Evolutionary conservation across 176 grass and related monocot genomes (phyloP), one percentile per base, ranked within the genome.

Genomic region (Carex kokanica): DNA sequence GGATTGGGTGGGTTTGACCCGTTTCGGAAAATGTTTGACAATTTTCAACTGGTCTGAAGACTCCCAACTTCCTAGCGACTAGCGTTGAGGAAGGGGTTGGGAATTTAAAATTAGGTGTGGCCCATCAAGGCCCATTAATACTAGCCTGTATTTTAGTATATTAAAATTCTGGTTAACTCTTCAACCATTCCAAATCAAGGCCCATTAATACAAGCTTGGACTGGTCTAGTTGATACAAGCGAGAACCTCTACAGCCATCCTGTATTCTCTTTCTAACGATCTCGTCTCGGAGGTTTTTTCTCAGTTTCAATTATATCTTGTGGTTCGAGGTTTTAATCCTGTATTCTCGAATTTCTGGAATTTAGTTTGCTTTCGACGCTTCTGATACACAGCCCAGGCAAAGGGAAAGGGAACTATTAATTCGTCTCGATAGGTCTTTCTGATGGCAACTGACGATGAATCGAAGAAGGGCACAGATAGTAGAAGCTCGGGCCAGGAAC

Each of bases 401-500:
- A 31, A 67, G 14, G 14, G 14, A 67, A 43, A 45, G 14, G 23
- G 4, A 23, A 45, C 20, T 13, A 36, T 23, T 72, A 12, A 21
- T 16, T 72, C 4, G 17, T 20, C 18, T 72, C 5, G 68, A 1
- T 69, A 85, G 51, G 16, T 43, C 72, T 60, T 83, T 68, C n/a
- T 64, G 15, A 98, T 98, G 95, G 89, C 86, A 9, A 78, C 74
- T 51, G 90, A 93, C 62, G 89, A 93, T 9, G 89, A 94, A 64
- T 58, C 92, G 31, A 98, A 95, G 65, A 93, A 98, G 84, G 84
- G 74, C 65, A 25, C 92, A 90, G 86, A 90, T 91, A 45, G 12
- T 90, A 21, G 92, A 98, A 43, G 90, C 84, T 15, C 90, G 95
- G 62, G 92, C 92, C 4, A 98, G 90, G 84, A 93, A 91, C 68